Conservation (phyloP, 2,329 filamentous ascomycete genomes). For the Dothideomycetes sp. region DNA sequence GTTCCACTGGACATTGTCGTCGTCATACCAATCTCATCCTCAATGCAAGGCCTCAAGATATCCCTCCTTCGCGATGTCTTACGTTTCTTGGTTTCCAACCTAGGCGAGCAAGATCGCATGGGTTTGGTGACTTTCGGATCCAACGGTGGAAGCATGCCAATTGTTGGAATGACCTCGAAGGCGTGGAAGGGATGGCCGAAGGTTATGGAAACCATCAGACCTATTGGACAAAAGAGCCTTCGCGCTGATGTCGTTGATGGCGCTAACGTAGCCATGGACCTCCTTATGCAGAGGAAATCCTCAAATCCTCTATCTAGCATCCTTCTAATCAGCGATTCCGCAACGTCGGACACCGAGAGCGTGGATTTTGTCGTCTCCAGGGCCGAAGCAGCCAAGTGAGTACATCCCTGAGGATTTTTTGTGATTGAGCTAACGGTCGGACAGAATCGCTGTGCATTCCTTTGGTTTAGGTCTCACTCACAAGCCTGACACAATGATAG, state of each 20-base stretch:
- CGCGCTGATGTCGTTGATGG: slow-evolving; percentile 95
- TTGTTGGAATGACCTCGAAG: slow-evolving; percentile 98
- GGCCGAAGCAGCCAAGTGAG: slow-evolving; percentile 90
- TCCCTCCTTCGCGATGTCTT: slow-evolving; percentile 84
- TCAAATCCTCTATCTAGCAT: slow-evolving; percentile 94
- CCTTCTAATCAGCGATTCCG: slow-evolving; percentile 92
- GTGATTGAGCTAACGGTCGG: slow-evolving; percentile 3
- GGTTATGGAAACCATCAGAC: slow-evolving; percentile 75
- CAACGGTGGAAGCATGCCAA: slow-evolving; percentile 79
- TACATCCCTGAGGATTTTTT: slow-evolving; percentile 15
- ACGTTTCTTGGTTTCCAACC: slow-evolving; percentile 78
- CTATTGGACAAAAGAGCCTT: slow-evolving; percentile 91
- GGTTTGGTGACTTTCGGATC: slow-evolving; percentile 95
- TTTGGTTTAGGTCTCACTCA: slow-evolving; percentile 95
- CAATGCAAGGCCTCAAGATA: slow-evolving; percentile 99
- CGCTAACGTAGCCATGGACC: slow-evolving; percentile 95
- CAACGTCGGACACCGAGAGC: slow-evolving; percentile 84
- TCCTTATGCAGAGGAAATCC: slow-evolving; percentile 94
- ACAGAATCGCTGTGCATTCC: slow-evolving; percentile 82
- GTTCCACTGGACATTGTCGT: slow-evolving; percentile 93
- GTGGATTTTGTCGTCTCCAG: slow-evolving; percentile 96
- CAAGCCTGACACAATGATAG: slow-evolving; percentile 98
- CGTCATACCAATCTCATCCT: slow-evolving; percentile 92
- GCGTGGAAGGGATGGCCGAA: slow-evolving; percentile 86
- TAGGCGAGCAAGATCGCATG: slow-evolving; percentile 93